Evolutionary conservation across 1,139 yeast genomes (phyloP).

Genomic region (Blastobotrys elegans): DNA sequence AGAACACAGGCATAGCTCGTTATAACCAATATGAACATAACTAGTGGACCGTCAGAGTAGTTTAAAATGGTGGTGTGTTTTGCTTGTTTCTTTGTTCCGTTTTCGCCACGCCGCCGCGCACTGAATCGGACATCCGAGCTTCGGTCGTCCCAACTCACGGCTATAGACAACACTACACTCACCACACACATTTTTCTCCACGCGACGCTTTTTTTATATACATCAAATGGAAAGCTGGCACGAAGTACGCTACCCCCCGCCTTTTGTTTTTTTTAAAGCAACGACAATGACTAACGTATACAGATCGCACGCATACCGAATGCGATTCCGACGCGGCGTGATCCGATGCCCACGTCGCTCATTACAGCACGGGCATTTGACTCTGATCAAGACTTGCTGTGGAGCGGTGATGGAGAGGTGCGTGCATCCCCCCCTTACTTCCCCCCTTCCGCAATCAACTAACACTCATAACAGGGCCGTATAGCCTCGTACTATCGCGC

Average conservation of each 20-base stretch:
- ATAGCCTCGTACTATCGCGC: slow-evolving; percentile 41
- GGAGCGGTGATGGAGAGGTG: slow-evolving; percentile 72
- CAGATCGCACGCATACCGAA: slow-evolving; percentile 28
- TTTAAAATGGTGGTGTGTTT: not conserved
- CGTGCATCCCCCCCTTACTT: slow-evolving; percentile 31
- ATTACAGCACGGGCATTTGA: slow-evolving; percentile 56
- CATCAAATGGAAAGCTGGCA: slow-evolving; percentile 44
- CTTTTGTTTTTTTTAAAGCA: no score
- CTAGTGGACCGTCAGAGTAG: no score
- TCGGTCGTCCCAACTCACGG: no score
- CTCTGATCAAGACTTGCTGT: slow-evolving; percentile 62
- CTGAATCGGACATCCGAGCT: no score
- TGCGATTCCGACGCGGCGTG: slow-evolving; percentile 26
- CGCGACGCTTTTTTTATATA: not conserved
- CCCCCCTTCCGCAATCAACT: slow-evolving; percentile 12
- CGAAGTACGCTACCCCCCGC: no score
- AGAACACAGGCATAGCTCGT: no score
- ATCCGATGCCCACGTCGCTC: slow-evolving; percentile 26
- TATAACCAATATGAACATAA: no score
- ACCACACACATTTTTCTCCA: not conserved
- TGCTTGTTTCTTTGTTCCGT: not conserved
- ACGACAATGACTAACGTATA: slow-evolving; percentile 21
- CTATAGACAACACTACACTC: no score
- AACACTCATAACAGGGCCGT: slow-evolving; percentile 36
- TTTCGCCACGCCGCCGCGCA: no score